Conservation (phyloP, 2,329 filamentous ascomycete genomes). For the Fusarium metavorans region DNA sequence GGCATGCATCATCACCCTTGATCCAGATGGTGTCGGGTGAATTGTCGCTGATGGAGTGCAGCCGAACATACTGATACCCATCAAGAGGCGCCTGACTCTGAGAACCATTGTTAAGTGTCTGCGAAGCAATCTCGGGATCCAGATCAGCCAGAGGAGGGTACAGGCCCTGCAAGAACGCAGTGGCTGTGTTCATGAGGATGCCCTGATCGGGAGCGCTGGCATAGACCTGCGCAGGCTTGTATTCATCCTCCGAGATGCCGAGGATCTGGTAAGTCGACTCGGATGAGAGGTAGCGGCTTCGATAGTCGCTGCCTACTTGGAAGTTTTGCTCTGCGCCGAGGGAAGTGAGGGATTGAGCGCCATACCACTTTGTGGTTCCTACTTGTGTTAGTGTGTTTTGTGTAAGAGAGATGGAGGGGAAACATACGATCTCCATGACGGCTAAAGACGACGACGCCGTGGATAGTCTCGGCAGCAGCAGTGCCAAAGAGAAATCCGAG, state of each 20-base stretch:
- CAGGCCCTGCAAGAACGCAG: constrained; percentile 51
- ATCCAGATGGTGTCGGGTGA: constrained; percentile 53
- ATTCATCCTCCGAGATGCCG: constrained; percentile 50
- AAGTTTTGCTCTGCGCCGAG: constrained; percentile 51
- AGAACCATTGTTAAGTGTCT: constrained; percentile 49
- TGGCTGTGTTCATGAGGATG: constrained; percentile 51
- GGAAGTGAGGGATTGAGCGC: constrained; percentile 47
- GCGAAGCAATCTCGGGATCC: constrained; percentile 41
- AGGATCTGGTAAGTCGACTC: constrained; percentile 46
- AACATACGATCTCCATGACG: constrained; percentile 51
- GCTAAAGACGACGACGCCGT: constrained; percentile 49
- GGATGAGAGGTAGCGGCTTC: constrained; percentile 39
- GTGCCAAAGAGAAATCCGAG: constrained; percentile 10
- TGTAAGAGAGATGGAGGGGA: background rate
- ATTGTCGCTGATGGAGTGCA: constrained; percentile 47
- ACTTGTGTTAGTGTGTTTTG: background rate
- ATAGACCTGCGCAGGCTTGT: constrained; percentile 48
- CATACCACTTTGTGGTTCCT: constrained; percentile 53
- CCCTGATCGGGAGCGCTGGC: constrained; percentile 49
- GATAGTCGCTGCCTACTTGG: constrained; percentile 43
- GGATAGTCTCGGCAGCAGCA: constrained; percentile 47
- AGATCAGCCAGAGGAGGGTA: constrained; percentile 49
- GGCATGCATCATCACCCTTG: constrained; percentile 52
- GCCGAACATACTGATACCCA: constrained; percentile 51
- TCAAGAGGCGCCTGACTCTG: constrained; percentile 45